Base-by-base conservation (phyloP, 2,329 filamentous ascomycete genomes). In the Lecanosticta acicola region DNA sequence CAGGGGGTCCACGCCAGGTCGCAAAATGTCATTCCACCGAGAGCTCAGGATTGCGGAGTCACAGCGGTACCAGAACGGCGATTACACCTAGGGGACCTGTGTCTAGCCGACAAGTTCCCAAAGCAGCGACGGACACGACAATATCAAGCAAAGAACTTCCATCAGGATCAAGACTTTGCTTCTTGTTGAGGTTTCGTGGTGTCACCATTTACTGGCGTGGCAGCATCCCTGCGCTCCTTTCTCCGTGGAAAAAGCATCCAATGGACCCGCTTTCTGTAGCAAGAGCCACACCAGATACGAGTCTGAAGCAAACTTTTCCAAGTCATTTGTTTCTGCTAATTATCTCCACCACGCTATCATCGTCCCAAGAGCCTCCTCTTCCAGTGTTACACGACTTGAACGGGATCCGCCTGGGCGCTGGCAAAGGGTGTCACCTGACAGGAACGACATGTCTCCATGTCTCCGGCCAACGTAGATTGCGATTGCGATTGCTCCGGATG, bases 341-440 rank as follows among this genome's bases (percentile, higher is more conserved):
- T n/a, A n/a, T n/a, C n/a, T n/a, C n/a, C n/a, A n/a, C n/a, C n/a
- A n/a, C n/a, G n/a, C n/a, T n/a, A n/a, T n/a, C n/a, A n/a, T n/a
- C n/a, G n/a, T n/a, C n/a, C n/a, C n/a, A n/a, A n/a, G n/a, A n/a
- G n/a, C 14, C 13, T 9, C 11, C 10, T 38, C 24, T 29, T 7
- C 24, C 24, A 29, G 5, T 7, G 24, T 41, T 17, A 33, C 39
- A 41, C 39, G 16, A 20, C 39, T 13, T 39, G 24, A 29, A 7
- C 24, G 16, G 33, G 16, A 7, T 35, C 33, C 16, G n/a, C 13
- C 35, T 37, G 5, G 17, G 35, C 35, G 14, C 14, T 19, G 14
- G 35, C 13, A 18, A 17, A 11, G 14, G 5, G 42, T 44, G 21
- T 55, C 53, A 55, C 43, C 41, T 49, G 53, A 53, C 35, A 42